Evolutionary conservation across 2,329 filamentous ascomycete genomes (phyloP).

Genomic region (Chaetoscypha palmicola): DNA sequence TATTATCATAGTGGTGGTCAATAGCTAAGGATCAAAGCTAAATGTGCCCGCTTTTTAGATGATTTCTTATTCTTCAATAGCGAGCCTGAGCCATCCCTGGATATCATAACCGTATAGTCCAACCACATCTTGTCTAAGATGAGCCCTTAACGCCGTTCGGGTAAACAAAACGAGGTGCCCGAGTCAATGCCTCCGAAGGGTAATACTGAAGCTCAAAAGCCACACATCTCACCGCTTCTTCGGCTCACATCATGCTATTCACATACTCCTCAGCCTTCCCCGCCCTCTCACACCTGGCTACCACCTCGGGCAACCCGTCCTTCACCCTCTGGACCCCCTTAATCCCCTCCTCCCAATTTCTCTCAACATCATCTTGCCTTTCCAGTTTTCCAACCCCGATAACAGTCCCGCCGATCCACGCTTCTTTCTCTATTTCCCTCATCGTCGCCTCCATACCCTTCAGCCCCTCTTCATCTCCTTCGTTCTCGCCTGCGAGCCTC

Average conservation of each 20-base stretch:
- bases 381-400: conserved; percentile 35
- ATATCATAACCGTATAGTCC: conserved; percentile 5
- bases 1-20: too few species aligned
- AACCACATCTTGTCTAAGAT: not conserved
- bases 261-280: conserved; percentile 41
- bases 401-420: conserved; percentile 11
- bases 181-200: not conserved
- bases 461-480: conserved; percentile 20
- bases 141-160: conserved; percentile 1
- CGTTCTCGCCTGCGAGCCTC: conserved; percentile 16
- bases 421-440: conserved; percentile 13
- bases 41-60: too few species aligned
- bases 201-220: not conserved
- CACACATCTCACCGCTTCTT: conserved; percentile 8
- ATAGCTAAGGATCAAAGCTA: not conserved
- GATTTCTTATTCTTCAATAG: too few species aligned
- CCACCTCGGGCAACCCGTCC: conserved; percentile 53
- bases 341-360: conserved; percentile 41
- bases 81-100: too few species aligned
- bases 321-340: conserved; percentile 46
- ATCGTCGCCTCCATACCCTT: conserved; percentile 12
- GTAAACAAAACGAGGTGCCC: too few species aligned
- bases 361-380: conserved; percentile 42
- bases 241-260: too few species aligned
- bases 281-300: conserved; percentile 60